phyloP scores from a whole-genome alignment of 2,329 filamentous ascomycete species.

The Dothistroma pini region DNA sequence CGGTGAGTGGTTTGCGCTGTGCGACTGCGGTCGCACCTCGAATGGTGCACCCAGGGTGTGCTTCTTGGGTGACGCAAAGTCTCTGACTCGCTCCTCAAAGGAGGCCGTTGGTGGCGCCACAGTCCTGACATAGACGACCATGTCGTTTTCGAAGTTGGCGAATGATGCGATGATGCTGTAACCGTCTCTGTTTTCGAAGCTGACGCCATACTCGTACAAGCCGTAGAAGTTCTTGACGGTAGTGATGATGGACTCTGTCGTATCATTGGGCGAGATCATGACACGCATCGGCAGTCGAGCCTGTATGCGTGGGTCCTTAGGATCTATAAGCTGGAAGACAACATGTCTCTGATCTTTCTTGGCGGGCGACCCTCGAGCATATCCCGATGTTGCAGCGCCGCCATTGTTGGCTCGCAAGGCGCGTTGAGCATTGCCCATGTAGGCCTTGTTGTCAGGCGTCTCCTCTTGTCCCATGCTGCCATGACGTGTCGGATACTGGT shows the following conservation, averaged over 20 bases:
- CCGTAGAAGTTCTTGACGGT: slow-evolving; percentile 99
- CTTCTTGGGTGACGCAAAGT: slow-evolving; percentile 46
- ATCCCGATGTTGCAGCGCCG: slow-evolving; percentile 22
- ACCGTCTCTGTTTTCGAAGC: slow-evolving; percentile 87
- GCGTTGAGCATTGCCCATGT: slow-evolving; percentile 20
- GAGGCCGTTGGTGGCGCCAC: slow-evolving; percentile 22
- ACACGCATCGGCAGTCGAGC: slow-evolving; percentile 80
- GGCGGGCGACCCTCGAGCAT: slow-evolving; percentile 31
- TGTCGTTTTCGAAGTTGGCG: slow-evolving; percentile 90
- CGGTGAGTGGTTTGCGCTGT: slow-evolving; percentile 58
- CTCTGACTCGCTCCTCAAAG: slow-evolving; percentile 24
- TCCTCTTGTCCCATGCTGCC: slow-evolving; percentile 18
- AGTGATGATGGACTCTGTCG: slow-evolving; percentile 94
- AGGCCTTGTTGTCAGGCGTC: slow-evolving; percentile 10
- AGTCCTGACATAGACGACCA: slow-evolving; percentile 82
- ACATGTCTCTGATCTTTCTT: slow-evolving; percentile 61
- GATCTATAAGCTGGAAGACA: slow-evolving; percentile 67
- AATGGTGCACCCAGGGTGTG: slow-evolving; percentile 61
- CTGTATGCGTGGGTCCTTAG: slow-evolving; percentile 35
- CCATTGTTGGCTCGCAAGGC: slow-evolving; percentile 21
- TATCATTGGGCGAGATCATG: slow-evolving; percentile 92
- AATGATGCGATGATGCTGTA: slow-evolving; percentile 92
- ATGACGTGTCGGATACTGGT: slow-evolving; percentile 37
- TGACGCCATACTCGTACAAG: slow-evolving; percentile 84
- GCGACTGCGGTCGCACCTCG: slow-evolving; percentile 59